Evolutionary conservation across 129 eudicot species (phyloP), one percentile per base, ranked within the genome.

Genomic region (Centrapalus pauciflorus): DNA sequence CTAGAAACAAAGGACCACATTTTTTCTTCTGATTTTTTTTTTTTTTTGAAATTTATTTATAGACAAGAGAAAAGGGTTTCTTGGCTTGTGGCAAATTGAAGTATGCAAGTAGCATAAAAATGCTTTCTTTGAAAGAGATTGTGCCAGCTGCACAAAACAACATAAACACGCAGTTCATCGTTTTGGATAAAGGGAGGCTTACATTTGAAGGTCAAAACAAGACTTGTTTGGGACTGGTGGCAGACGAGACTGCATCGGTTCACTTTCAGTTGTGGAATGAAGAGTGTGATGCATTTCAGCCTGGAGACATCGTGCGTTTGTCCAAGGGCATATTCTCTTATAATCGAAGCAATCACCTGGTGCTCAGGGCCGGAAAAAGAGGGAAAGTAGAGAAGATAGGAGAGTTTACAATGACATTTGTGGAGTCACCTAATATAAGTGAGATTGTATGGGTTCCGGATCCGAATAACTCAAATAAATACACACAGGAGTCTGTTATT

Each of bases 261-360:
- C 96, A 91, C 71, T 91, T 91, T 74, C 96, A 87, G 73, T 51
- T 87, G 3, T 87, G 97, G 97, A 88, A 85, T 10, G 87, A 71
- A 12, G 97, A 91, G 61, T 91, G 96, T 43, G 94, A 91, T 48
- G 90, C 80, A 0, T 85, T 91, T 65, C 70, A 87, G 48, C 74
- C 86, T 0, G 94, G 97, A 17, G 94, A 91, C 46, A 83, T 91
- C 28, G 46, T 91, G 0, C 57, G 63, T 14, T 75, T 87, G 67
- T 10, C 73, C 0, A 80, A 82, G 27, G 97, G 90, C 30, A 87
- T 87, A 54, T 87, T 91, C 55, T 85, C 96, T 20, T 91, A 72
- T 58, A 74, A 71, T 12, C 81, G 83, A 27, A 81, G 34, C 67
- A 79, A 67, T 48, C 56, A 56, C 29, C 76, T 87, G 1, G 82